Evolutionary conservation across 495 filamentous ascomycete genomes (phyloP), one percentile per base, ranked within the genome.

Genomic region (Talaromyces wortmannii): DNA sequence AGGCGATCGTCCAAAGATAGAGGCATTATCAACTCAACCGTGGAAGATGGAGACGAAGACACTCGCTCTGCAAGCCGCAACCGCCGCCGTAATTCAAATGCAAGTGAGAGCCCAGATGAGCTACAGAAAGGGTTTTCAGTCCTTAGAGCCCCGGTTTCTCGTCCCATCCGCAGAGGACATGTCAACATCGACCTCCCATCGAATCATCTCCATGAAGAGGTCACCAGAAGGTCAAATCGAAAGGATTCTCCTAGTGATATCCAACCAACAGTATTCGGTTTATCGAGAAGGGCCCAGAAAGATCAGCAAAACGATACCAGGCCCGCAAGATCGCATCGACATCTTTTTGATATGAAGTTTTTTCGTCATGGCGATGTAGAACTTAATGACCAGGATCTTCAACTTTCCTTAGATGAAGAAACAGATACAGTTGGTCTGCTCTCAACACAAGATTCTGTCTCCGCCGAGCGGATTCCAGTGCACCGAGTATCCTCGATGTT

Each of bases 51-150:
- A 23, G 23, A 23, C 23, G 23, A 23, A 23, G 23, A 23, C 23
- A 23, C 23, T 23, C 23, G 23, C 23, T 23, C 23, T 23, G 23
- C 23, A 23, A 23, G 23, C 23, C 23, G 13, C 36, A 40, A 40
- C 8, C 1, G 8, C 5, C 58, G 45, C 11, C 56, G 52, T 13
- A 12, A 7, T 15, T 60, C 51, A 5, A 59, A 63, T 18, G 44
- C 55, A 7, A 66, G 65, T 15, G 71, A 75, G 40, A 78, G 75
- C 48, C 60, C 71, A 3, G 76, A 79, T 63, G 75, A 75, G 53
- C 55, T 79, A 2, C 75, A 78, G 47, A 70, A 67, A 5, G 73
- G 63, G 10, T 66, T 62, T 42, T 73, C 70, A 0, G 68, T 70
- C 46, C 46, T 51, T 6, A 61, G 62, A 42, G 29, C 60, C n/a